phyloP scores from a whole-genome alignment of 163 green algal species.

The Trebouxia gelatinosa region DNA sequence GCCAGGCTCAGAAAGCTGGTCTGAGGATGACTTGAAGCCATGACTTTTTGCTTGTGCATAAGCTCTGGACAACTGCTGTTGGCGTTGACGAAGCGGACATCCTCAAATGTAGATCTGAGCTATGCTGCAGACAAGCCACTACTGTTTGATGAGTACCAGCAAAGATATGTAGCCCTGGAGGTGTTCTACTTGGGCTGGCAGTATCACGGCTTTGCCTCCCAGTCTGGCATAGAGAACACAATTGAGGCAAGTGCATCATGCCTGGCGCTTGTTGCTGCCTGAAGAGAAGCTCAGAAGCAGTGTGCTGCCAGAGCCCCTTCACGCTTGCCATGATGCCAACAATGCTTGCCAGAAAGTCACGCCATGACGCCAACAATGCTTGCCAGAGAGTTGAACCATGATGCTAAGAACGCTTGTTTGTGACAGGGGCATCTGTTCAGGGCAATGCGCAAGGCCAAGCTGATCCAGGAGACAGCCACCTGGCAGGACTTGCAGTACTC shows the following conservation, averaged over 20 bases:
- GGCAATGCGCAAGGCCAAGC: slow-evolving; percentile 56
- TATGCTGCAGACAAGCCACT: slow-evolving; percentile 1
- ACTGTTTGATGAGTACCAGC: slow-evolving; percentile 48
- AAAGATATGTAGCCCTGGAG: slow-evolving; percentile 80
- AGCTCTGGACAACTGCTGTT: neutral
- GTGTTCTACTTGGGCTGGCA: slow-evolving; percentile 81
- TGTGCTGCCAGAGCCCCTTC: neutral
- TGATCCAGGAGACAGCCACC: slow-evolving; percentile 50
- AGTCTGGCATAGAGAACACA: slow-evolving; percentile 67
- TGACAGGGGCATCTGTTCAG: slow-evolving; percentile 65
- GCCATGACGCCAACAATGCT: neutral
- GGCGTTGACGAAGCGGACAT: too few species aligned
- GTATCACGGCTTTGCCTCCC: slow-evolving; percentile 83
- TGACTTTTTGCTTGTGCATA: neutral
- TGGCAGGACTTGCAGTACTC: slow-evolving; percentile 67
- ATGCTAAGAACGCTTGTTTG: neutral
- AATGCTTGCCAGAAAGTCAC: neutral
- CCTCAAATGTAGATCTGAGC: too few species aligned
- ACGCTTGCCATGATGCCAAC: neutral
- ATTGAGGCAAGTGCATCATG: slow-evolving; percentile 54
- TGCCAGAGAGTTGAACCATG: neutral
- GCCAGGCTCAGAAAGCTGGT: neutral
- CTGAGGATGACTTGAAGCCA: neutral
- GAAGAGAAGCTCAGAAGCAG: neutral
- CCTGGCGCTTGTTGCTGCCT: neutral